Evolutionary conservation across 495 filamentous ascomycete species (phyloP), one percentile per base, ranked within the genome.

Genomic region (Hypoxylon lienhwacheense): DNA sequence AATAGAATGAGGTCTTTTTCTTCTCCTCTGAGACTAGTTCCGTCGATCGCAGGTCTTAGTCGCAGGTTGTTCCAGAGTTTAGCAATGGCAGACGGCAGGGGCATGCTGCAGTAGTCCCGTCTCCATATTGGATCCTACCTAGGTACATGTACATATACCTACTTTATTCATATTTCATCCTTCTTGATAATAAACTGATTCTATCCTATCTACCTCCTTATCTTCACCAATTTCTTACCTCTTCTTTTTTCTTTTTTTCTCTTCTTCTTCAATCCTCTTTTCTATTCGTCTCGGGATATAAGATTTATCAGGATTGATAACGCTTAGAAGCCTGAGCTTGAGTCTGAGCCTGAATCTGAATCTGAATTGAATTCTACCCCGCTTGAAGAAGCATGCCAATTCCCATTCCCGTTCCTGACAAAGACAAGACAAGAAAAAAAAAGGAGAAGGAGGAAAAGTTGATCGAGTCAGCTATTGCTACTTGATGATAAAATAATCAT

Each of bases 91-190:
- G 42, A 53, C 41, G 22, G 42, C 33, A 33, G 19, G 40, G 32
- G 10, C 26, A 40, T 36, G 22, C 31, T 55, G 21, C 35, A 34
- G 36, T 54, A 34, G 3, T 24, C 16, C 36, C 16, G 14, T 37
- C 39, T 36, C 34, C 28, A 58, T 58, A 51, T 51, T 40, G 45
- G 20, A 59, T 53, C 47, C 47, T 51, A 59, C 47, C 21, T 39
- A 12, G 5, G 4, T 46, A 17, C 42, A 5, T 6, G 8, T 46
- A 20, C 29, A 3, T 31, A 31, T 10, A 10, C 28, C 20, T 43
- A 43, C 40, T 8, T 43, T 31, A 15, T 11, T 7, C 2, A 16
- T 14, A 33, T 16, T 12, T 45, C 4, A 32, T 20, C 25, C 26
- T 34, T 36, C 33, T 25, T 26, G 15, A 37, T 22, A 36, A n/a